These are phyloP conservation scores for Gastrodia elata DNA, from an alignment of 106 monocot species.

Conservation along the genomic window DNA sequence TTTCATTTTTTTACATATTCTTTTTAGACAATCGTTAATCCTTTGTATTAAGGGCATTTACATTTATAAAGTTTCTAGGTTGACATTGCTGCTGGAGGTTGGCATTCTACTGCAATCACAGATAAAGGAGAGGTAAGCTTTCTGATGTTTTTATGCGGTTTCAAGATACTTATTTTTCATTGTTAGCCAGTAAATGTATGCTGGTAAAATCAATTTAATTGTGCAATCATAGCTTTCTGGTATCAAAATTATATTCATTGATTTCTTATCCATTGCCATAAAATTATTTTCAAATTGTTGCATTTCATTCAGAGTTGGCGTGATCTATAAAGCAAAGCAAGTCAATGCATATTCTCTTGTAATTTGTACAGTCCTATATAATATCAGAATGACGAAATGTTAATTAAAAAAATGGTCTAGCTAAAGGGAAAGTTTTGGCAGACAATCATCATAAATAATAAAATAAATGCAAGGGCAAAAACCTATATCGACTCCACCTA, in stretches of 20 bases:
- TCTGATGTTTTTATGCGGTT: not conserved
- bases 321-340: not conserved
- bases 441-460: too few species aligned
- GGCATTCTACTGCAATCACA: slow-evolving; percentile 96
- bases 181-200: not conserved
- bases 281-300: not conserved
- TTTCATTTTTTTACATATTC: not conserved
- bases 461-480: not conserved
- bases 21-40: not conserved
- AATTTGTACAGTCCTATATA: not conserved
- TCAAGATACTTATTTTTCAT: not conserved
- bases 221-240: not conserved
- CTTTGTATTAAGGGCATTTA: not conserved
- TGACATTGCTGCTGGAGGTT: slow-evolving; percentile 98
- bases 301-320: not conserved
- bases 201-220: not conserved
- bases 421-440: too few species aligned
- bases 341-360: not conserved
- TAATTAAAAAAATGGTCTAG: not conserved
- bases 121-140: slow-evolving; percentile 62
- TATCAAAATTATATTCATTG: not conserved
- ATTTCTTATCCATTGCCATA: not conserved
- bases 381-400: not conserved
- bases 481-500: not conserved
- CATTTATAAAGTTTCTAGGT: slow-evolving; percentile 40